Evolutionary conservation across 192 early-diverging fungal species (phyloP).

Genomic region (Glomus cerebriforme): DNA sequence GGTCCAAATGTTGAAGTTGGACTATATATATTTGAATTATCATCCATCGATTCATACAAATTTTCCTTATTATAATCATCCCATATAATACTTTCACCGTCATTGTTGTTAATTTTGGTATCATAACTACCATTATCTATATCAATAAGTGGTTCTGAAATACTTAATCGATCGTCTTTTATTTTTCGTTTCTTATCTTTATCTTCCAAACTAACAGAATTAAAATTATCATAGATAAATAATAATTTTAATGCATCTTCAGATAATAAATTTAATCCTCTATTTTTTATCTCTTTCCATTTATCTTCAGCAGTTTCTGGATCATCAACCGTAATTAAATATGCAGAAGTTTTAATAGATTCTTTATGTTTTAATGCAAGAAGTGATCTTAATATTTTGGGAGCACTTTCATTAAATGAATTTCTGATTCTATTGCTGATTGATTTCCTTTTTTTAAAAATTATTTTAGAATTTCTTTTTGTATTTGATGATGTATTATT

Average conservation of each 20-base stretch:
- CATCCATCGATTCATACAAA: not conserved
- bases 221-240: conserved; percentile 8
- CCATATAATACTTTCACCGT: not conserved
- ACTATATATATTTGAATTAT: not conserved
- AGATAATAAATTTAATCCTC: conserved; percentile 15
- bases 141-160: not conserved
- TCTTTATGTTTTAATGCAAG: not conserved
- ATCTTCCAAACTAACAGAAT: not conserved
- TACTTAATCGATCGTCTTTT: not conserved
- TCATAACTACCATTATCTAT: not conserved
- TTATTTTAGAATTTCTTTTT: not conserved
- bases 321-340: not conserved
- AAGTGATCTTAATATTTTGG: too few species aligned
- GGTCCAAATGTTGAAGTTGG: not conserved
- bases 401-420: too few species aligned
- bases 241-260: conserved; percentile 24
- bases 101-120: not conserved
- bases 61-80: not conserved
- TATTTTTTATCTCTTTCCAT: conserved; percentile 22
- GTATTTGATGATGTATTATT: not conserved
- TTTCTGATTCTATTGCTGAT: too few species aligned
- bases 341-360: not conserved
- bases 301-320: not conserved
- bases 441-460: too few species aligned
- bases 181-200: not conserved